Base-by-base conservation (phyloP, 208 protist species). In the Trichomonas vaginalis region DNA sequence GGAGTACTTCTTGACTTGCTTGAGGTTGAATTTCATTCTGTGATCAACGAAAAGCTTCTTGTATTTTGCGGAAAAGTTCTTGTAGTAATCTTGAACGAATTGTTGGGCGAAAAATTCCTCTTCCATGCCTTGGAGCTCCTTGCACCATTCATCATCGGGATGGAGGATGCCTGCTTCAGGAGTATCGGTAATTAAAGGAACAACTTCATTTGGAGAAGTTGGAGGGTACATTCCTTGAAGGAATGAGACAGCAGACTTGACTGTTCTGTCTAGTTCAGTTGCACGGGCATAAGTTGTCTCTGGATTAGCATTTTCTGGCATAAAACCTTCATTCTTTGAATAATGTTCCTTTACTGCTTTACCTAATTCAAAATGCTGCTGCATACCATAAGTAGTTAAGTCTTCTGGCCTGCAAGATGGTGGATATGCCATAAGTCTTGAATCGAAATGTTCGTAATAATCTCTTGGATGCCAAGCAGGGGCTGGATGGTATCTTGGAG, bases 201-300 rank as follows among this genome's bases (percentile, higher is more conserved):
- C 46, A 39, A 92, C 45, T 39, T 92, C 86, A 39, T 92, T 92
- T 39, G 86, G 86, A 45, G 15, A 40, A 35, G 45, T 45, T 51
- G 86, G 86, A 39, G 86, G 45, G 37, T 39, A 92, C 86, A 92
- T 92, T 92, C 86, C 86, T 92, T 92, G 86, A 51, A 92, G 0
- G 32, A 92, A 92, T 48, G 86, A 92, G 2, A 92, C 46, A 39
- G 86, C 86, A 17, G 86, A 92, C 39, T 45, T 42, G 6, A 92
- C 14, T 56, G 86, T 92, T 2, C 86, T 9, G 32, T 92, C 86
- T 35, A 40, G 6, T 51, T 92, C 86, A 37, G 86, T 45, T 2
- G 86, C 40, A 51, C 86, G 48, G 17, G 45, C 86, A 92, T 51
- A 92, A 23, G 51, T 35, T 48, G 27, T 48, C 56, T 17, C 17